A percentile compares a stretch with the other conserved stretches of the same genome.
These are phyloP conservation scores for Phytophthora fragariaefolia DNA, from an alignment of 352 stramenopile genomes.

Conservation along the genomic window DNA sequence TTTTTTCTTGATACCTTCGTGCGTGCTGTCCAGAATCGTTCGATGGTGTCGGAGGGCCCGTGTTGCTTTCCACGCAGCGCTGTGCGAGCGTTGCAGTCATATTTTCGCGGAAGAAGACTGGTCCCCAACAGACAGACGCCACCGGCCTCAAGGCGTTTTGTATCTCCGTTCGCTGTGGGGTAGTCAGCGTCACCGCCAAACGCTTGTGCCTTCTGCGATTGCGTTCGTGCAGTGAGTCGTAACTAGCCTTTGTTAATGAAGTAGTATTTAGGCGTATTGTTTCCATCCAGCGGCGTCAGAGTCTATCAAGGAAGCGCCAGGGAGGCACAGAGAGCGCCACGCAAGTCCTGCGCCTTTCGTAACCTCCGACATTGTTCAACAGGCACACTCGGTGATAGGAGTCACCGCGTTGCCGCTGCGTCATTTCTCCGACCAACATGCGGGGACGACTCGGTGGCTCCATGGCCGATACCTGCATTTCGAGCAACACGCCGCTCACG, in stretches of 20 bases:
- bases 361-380: constrained; percentile 11
- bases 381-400: not conserved
- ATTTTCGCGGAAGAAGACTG: constrained; percentile 19
- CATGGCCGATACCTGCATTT: constrained; percentile 32
- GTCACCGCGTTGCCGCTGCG: not conserved
- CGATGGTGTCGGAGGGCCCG: not conserved
- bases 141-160: not conserved
- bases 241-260: not conserved
- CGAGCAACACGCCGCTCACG: constrained; percentile 26
- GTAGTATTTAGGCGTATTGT: not conserved
- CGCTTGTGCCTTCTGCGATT: constrained; percentile 9
- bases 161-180: constrained; percentile 7
- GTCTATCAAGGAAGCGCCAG: constrained; percentile 4
- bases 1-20: not conserved
- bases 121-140: constrained; percentile 6
- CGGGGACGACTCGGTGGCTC: constrained; percentile 17
- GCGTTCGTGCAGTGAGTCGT: constrained; percentile 1
- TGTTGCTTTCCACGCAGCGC: constrained; percentile 10
- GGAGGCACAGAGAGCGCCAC: not conserved
- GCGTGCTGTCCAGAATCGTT: not conserved
- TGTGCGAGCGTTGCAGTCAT: not conserved
- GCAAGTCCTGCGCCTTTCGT: constrained; percentile 8
- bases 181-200: constrained; percentile 14
- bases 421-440: constrained; percentile 8
- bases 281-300: not conserved